These are phyloP conservation scores for Yarrowia bubula DNA, from an alignment of 805 yeast genomes.

Conservation along the genomic window DNA sequence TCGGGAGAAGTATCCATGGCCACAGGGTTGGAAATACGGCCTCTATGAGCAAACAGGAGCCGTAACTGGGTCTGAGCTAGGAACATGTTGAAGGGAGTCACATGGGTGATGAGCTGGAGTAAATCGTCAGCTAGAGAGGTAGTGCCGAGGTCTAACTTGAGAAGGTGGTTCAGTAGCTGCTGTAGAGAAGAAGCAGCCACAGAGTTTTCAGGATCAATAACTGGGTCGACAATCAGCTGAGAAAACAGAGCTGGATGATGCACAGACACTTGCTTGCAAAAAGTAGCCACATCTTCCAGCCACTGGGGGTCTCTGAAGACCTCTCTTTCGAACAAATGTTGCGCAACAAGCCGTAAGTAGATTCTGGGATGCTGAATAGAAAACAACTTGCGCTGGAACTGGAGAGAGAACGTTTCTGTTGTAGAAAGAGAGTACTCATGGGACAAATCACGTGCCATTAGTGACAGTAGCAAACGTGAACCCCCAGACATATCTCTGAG, in stretches of 20 bases:
- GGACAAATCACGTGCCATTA: background rate
- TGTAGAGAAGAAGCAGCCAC: slow-evolving; percentile 10
- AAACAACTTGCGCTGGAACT: slow-evolving; percentile 31
- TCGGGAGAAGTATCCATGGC: slow-evolving; percentile 18
- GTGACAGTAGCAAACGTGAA: background rate
- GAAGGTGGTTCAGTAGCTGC: slow-evolving; percentile 2
- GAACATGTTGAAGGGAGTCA: slow-evolving; percentile 22
- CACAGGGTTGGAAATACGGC: background rate
- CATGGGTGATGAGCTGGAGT: slow-evolving; percentile 2
- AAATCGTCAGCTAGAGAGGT: slow-evolving; percentile 1
- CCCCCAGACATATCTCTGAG: slow-evolving; percentile 33
- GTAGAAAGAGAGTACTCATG: slow-evolving; percentile 28
- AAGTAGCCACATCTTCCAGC: slow-evolving; percentile 10
- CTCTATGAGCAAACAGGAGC: slow-evolving; percentile 16
- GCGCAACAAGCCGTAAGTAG: slow-evolving; percentile 29
- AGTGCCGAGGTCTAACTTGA: background rate
- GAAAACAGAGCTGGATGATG: slow-evolving; percentile 9
- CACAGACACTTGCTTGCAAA: slow-evolving; percentile 6
- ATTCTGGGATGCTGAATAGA: slow-evolving; percentile 10
- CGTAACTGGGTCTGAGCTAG: slow-evolving; percentile 24
- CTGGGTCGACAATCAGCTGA: slow-evolving; percentile 19
- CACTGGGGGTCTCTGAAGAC: slow-evolving; percentile 7
- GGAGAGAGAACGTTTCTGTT: slow-evolving; percentile 31
- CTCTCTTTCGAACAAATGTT: background rate
- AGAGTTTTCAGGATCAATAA: background rate